Evolutionary conservation across 108 stramenopile species (phyloP).

Genomic region (Nitzschia palea): DNA sequence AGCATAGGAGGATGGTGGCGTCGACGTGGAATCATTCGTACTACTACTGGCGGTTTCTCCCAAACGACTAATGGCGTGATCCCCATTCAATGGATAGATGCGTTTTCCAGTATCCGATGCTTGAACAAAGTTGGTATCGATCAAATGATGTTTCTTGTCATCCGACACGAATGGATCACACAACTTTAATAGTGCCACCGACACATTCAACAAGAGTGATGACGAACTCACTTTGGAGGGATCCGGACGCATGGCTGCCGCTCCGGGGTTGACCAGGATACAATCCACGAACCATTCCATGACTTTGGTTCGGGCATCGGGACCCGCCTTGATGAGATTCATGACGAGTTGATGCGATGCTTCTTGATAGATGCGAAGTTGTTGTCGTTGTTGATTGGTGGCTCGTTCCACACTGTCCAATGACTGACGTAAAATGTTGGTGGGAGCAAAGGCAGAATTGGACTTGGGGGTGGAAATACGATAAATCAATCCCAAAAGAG

Average conservation of each 20-base stretch:
- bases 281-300: constrained; percentile 85
- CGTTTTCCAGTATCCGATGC: constrained; percentile 61
- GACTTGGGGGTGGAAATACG: constrained; percentile 67
- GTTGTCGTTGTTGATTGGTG: constrained; percentile 51
- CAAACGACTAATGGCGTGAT: constrained; percentile 70
- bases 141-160: constrained; percentile 55
- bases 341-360: constrained; percentile 64
- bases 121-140: constrained; percentile 75
- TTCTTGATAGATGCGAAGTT: constrained; percentile 67
- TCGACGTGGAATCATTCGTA: neutral
- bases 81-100: constrained; percentile 64
- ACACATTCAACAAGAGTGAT: constrained; percentile 60
- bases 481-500: constrained; percentile 68
- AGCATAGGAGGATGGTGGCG: constrained; percentile 30
- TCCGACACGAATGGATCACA: constrained; percentile 80
- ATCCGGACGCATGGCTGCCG: constrained; percentile 75
- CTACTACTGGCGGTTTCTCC: constrained; percentile 35
- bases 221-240: constrained; percentile 65
- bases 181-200: constrained; percentile 68
- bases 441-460: constrained; percentile 50
- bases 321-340: constrained; percentile 67
- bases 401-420: constrained; percentile 53
- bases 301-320: constrained; percentile 49
- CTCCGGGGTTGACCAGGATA: constrained; percentile 71
- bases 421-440: constrained; percentile 34